Conservation (phyloP, 106 monocot species). For the Amphibolis antarctica region DNA sequence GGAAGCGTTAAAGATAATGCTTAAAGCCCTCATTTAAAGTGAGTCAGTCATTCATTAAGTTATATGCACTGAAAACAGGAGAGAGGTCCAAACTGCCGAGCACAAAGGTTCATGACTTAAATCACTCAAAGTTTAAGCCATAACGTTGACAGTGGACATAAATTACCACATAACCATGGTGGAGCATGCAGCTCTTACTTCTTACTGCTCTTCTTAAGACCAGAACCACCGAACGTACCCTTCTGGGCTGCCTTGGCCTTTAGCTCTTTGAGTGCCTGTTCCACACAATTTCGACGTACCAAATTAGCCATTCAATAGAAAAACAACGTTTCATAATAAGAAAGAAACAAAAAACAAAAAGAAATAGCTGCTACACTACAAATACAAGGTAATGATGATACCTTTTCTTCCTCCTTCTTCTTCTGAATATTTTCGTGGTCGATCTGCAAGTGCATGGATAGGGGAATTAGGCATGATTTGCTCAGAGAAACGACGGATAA, state of each 20-base stretch:
- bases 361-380: too few species aligned
- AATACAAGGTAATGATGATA: background rate
- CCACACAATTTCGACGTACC: too few species aligned
- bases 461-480: background rate
- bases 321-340: too few species aligned
- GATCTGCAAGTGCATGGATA: background rate
- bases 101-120: background rate
- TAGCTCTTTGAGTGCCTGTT: conserved; percentile 50
- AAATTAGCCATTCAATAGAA: too few species aligned
- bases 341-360: too few species aligned
- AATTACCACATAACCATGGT: background rate
- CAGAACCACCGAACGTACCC: conserved; percentile 43
- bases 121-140: background rate
- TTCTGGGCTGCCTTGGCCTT: conserved; percentile 55
- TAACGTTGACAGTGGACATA: background rate
- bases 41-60: background rate
- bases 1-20: too few species aligned
- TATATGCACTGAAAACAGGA: background rate
- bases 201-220: conserved; percentile 62
- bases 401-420: conserved; percentile 4
- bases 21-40: too few species aligned
- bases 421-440: background rate
- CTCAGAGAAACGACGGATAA: too few species aligned
- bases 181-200: conserved; percentile 19
- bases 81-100: background rate